Conservation (phyloP, 2,329 filamentous ascomycete species). For the Cladophialophora yegresii region DNA sequence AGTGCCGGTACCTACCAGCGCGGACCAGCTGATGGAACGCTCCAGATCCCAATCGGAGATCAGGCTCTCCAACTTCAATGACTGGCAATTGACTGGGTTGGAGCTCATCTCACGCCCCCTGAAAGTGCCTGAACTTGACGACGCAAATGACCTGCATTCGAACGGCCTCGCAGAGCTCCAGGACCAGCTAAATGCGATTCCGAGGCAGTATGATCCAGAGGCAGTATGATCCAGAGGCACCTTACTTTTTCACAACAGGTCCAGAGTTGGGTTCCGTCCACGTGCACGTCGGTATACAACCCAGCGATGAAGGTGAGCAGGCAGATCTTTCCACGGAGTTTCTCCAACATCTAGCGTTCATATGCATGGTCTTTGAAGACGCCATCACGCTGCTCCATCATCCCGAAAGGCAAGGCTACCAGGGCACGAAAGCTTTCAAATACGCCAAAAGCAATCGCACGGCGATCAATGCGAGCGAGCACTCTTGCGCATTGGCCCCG, state of each 20-base stretch:
- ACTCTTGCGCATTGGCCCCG: neutral
- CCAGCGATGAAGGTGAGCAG: neutral
- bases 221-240: neutral
- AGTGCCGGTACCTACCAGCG: neutral
- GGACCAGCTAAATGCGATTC: neutral
- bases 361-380: conserved; percentile 10
- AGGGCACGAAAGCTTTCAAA: neutral
- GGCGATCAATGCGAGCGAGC: neutral
- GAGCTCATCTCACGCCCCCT: conserved; percentile 1
- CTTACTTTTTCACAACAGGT: conserved; percentile 7
- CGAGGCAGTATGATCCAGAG: too few species aligned
- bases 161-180: neutral
- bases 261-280: conserved; percentile 3
- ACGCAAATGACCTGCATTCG: neutral
- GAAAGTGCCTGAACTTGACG: neutral
- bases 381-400: conserved; percentile 7
- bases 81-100: neutral
- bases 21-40: neutral
- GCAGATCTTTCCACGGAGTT: neutral
- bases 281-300: conserved; percentile 4
- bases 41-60: neutral
- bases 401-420: neutral
- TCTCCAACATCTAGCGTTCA: conserved; percentile 13
- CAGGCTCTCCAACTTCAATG: neutral
- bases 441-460: conserved; percentile 7